Percentiles rank a stretch among this genome's conserved stretches.
Evolutionary conservation across 2,329 filamentous ascomycete species (phyloP).

Genomic region (Talaromyces sp.): DNA sequence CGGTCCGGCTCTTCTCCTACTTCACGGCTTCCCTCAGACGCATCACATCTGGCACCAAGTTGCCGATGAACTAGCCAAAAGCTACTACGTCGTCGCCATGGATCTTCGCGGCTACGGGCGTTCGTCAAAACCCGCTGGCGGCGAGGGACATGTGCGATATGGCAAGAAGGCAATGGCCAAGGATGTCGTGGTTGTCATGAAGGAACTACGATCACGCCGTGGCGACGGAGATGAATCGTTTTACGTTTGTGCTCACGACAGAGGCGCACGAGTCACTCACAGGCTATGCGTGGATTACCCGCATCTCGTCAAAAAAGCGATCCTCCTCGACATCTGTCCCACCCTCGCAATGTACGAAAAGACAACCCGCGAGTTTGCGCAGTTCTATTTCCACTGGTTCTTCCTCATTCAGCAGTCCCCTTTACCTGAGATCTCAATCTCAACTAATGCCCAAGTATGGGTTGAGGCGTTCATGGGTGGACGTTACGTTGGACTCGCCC

Average conservation of each 20-base stretch:
- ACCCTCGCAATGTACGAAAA: conserved; percentile 55
- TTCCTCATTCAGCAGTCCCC: conserved; percentile 56
- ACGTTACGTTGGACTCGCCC: conserved; percentile 28
- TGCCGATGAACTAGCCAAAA: conserved; percentile 38
- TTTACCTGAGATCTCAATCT: conserved; percentile 52
- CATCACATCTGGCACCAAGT: conserved; percentile 55
- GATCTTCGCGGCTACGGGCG: conserved; percentile 55
- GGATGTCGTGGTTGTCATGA: conserved; percentile 51
- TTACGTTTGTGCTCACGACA: conserved; percentile 57
- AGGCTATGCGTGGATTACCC: conserved; percentile 53
- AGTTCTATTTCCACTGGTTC: conserved; percentile 60
- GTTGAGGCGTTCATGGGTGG: conserved; percentile 47
- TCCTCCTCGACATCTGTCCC: conserved; percentile 56
- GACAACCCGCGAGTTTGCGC: conserved; percentile 46
- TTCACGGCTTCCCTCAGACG: conserved; percentile 57
- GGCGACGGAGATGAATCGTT: conserved; percentile 42
- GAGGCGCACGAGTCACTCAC: conserved; percentile 57
- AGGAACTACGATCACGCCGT: not conserved
- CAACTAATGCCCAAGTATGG: conserved; percentile 40
- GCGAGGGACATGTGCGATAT: conserved; percentile 35
- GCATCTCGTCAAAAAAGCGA: conserved; percentile 41
- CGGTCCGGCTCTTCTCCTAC: conserved; percentile 46
- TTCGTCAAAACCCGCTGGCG: conserved; percentile 47
- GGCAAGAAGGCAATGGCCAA: conserved; percentile 52
- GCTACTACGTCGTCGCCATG: conserved; percentile 47